These are phyloP conservation scores for Plasmodium sp. DNA, from an alignment of 169 alveolate species.

Conservation along the genomic window DNA sequence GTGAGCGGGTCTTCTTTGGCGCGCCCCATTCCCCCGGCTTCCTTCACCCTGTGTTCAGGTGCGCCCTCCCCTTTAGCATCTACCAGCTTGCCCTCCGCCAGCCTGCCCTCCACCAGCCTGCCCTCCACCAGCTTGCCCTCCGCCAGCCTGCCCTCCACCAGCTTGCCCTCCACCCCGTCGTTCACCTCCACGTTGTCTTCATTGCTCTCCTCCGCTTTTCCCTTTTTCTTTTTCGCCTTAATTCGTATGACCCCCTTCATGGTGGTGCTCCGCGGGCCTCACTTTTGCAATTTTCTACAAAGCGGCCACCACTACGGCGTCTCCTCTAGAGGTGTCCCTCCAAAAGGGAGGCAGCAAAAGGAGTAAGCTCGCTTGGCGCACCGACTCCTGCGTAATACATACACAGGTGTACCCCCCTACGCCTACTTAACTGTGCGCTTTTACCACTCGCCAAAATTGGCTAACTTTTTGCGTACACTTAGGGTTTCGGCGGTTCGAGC, in stretches of 20 bases:
- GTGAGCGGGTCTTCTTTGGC: background rate
- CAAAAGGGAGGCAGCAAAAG: background rate
- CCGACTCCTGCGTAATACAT: background rate
- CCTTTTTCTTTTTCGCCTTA: background rate
- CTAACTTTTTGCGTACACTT: background rate
- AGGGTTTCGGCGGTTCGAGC: background rate
- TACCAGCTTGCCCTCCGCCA: background rate
- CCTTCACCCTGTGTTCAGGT: background rate
- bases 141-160: background rate
- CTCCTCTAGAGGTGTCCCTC: background rate
- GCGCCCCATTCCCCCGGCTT: background rate
- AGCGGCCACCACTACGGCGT: background rate
- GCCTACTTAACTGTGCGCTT: background rate
- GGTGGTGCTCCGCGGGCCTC: background rate
- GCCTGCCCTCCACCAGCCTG: background rate
- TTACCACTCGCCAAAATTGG: background rate
- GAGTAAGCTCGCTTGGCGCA: background rate
- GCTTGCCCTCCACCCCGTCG: background rate
- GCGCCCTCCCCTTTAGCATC: background rate
- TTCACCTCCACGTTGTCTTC: background rate
- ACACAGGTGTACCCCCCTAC: background rate
- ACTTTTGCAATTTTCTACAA: background rate
- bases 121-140: background rate
- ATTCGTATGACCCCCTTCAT: constrained; percentile 39
- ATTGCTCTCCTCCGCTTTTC: background rate